Percentiles rank a stretch among this genome's conserved stretches.
Conservation (phyloP, 1,139 yeast genomes). For the Schwanniomyces etchellsii region DNA sequence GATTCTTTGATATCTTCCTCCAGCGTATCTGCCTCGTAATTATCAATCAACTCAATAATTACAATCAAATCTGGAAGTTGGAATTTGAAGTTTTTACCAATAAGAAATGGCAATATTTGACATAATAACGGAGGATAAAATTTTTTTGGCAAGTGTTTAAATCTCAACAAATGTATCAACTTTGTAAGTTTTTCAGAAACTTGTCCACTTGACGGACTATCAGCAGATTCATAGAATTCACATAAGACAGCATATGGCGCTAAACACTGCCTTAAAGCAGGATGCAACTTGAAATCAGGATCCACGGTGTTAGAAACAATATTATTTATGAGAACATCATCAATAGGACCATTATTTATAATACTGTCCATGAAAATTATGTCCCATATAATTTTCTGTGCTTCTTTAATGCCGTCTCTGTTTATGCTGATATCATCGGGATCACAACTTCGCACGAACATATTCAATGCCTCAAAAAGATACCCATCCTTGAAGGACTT, state of each 20-base stretch:
- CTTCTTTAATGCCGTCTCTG: conserved; percentile 28
- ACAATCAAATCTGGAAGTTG: conserved; percentile 41
- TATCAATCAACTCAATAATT: conserved; percentile 44
- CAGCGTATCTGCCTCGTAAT: conserved; percentile 30
- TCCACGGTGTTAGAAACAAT: conserved; percentile 40
- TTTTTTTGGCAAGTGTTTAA: conserved; percentile 59
- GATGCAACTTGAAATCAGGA: conserved; percentile 36
- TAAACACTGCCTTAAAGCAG: conserved; percentile 59
- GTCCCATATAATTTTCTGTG: conserved; percentile 41
- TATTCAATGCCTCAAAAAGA: conserved; percentile 58
- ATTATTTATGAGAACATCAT: conserved; percentile 51
- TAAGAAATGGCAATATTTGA: conserved; percentile 44
- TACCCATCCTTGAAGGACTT: conserved; percentile 38
- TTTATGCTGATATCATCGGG: conserved; percentile 13
- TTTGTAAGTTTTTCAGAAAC: conserved; percentile 23
- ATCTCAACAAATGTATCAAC: conserved; percentile 52
- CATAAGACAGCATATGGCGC: conserved; percentile 69
- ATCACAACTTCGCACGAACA: conserved; percentile 65
- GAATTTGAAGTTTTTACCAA: conserved; percentile 19
- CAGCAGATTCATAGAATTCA: conserved; percentile 37
- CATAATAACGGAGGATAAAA: conserved; percentile 47
- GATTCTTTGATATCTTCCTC: conserved; percentile 23
- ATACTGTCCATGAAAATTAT: conserved; percentile 56
- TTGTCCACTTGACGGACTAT: conserved; percentile 21
- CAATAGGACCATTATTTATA: conserved; percentile 45